Evolutionary conservation across 2,329 filamentous ascomycete species (phyloP).

Genomic region (Zasmidium angulare): DNA sequence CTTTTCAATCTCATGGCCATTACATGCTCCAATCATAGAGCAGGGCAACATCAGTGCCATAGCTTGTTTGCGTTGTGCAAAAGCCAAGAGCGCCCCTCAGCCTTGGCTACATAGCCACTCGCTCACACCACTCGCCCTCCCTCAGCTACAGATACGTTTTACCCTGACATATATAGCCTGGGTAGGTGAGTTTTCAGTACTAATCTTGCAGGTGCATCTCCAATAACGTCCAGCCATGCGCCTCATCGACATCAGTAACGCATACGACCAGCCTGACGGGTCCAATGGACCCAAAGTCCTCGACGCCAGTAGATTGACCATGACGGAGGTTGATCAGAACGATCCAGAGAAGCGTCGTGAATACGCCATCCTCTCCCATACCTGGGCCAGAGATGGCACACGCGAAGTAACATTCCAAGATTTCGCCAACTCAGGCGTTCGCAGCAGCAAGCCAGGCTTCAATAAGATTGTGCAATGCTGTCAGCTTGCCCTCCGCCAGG

Average conservation of each 20-base stretch:
- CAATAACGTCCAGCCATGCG: not conserved
- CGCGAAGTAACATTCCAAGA: slow-evolving; percentile 13
- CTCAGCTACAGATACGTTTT: too few relatives aligned
- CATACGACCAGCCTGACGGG: too few relatives aligned
- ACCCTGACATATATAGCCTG: too few relatives aligned
- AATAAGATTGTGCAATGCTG: not conserved
- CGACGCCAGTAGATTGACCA: too few relatives aligned
- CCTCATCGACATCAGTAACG: not conserved
- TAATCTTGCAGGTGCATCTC: not conserved
- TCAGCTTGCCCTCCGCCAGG: not conserved
- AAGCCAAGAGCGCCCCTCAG: not conserved
- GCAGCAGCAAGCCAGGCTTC: slow-evolving; percentile 8
- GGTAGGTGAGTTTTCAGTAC: too few relatives aligned
- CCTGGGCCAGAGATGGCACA: slow-evolving; percentile 4
- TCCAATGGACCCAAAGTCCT: too few relatives aligned
- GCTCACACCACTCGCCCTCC: not conserved
- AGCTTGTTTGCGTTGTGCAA: not conserved
- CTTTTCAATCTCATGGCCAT: too few relatives aligned
- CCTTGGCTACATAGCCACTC: not conserved
- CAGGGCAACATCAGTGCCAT: not conserved
- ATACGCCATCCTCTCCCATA: slow-evolving; percentile 21
- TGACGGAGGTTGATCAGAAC: too few relatives aligned
- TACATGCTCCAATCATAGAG: too few relatives aligned
- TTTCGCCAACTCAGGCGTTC: not conserved
- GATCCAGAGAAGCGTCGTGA: too few relatives aligned